phyloP scores from a whole-genome alignment of 805 yeast species.

The Teunomyces barrocoloradensis region DNA sequence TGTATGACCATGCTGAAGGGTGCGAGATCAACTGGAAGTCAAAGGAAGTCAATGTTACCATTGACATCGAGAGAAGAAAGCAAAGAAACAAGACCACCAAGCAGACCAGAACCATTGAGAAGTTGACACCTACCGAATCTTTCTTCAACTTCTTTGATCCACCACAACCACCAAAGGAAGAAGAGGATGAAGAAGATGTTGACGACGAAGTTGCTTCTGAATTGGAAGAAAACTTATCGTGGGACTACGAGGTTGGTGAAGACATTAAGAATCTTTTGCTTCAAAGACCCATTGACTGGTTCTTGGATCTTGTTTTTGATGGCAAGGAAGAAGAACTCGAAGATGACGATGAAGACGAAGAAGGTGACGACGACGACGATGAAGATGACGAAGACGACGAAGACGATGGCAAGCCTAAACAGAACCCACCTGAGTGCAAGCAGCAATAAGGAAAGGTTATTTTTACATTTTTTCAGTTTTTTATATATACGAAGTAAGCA shows the following conservation, averaged over 20 bases:
- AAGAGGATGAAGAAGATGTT: slow-evolving; percentile 50
- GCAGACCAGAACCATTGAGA: slow-evolving; percentile 94
- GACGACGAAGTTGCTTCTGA: slow-evolving; percentile 52
- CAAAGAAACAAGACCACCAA: slow-evolving; percentile 96
- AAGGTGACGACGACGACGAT: slow-evolving; percentile 62
- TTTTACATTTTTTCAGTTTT: neutral
- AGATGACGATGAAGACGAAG: slow-evolving; percentile 60
- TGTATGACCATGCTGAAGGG: slow-evolving; percentile 96
- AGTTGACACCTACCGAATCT: slow-evolving; percentile 89
- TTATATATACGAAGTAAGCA: neutral
- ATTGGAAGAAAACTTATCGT: slow-evolving; percentile 70
- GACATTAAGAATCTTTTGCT: slow-evolving; percentile 92
- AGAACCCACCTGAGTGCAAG: slow-evolving; percentile 75
- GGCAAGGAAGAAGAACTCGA: slow-evolving; percentile 65
- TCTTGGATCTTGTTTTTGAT: slow-evolving; percentile 85
- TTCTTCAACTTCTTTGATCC: slow-evolving; percentile 96
- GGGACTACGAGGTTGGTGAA: slow-evolving; percentile 95
- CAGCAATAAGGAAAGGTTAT: slow-evolving; percentile 45
- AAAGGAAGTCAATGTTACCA: slow-evolving; percentile 79
- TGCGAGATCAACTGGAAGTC: slow-evolving; percentile 79
- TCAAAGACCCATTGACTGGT: slow-evolving; percentile 98
- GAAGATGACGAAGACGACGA: slow-evolving; percentile 62
- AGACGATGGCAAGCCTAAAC: slow-evolving; percentile 56
- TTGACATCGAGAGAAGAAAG: slow-evolving; percentile 87
- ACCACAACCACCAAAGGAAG: slow-evolving; percentile 69